Percentiles rank a stretch among this genome's conserved stretches.
Conservation (phyloP, 495 filamentous ascomycete species). For the Clohesyomyces aquaticus region DNA sequence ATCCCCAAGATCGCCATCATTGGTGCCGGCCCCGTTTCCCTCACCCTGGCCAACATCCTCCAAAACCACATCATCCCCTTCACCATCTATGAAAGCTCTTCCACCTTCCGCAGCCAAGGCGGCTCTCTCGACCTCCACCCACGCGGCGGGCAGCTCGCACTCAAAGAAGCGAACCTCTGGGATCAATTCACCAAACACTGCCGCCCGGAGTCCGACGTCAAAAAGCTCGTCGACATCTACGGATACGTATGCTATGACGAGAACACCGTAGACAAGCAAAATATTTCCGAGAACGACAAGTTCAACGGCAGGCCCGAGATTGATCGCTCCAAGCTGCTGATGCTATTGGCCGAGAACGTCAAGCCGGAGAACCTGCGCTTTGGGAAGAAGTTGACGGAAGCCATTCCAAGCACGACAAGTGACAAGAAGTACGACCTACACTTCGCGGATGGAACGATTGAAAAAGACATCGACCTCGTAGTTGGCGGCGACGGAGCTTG, state of each 20-base stretch:
- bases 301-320: slow-evolving; percentile 18
- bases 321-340: slow-evolving; percentile 12
- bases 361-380: not conserved
- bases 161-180: slow-evolving; percentile 21
- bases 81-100: slow-evolving; percentile 22
- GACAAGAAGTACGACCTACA: slow-evolving; percentile 22
- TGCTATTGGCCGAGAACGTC: slow-evolving; percentile 12
- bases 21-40: slow-evolving; percentile 26
- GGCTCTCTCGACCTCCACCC: slow-evolving; percentile 30
- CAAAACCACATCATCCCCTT: slow-evolving; percentile 18
- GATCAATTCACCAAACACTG: slow-evolving; percentile 16
- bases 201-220: slow-evolving; percentile 18
- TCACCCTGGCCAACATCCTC: slow-evolving; percentile 29
- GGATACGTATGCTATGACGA: slow-evolving; percentile 23
- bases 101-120: slow-evolving; percentile 17
- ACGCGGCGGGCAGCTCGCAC: slow-evolving; percentile 11
- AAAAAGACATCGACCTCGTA: slow-evolving; percentile 33
- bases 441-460: slow-evolving; percentile 15
- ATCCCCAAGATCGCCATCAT: slow-evolving; percentile 27
- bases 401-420: not conserved
- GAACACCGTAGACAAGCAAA: slow-evolving; percentile 8
- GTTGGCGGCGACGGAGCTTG: slow-evolving; percentile 41
- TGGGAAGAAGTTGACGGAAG: slow-evolving; percentile 13
- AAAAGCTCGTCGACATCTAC: slow-evolving; percentile 15
- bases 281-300: not conserved